Evolutionary conservation across 805 yeast species (phyloP).

Genomic region (Lachancea meyersii): DNA sequence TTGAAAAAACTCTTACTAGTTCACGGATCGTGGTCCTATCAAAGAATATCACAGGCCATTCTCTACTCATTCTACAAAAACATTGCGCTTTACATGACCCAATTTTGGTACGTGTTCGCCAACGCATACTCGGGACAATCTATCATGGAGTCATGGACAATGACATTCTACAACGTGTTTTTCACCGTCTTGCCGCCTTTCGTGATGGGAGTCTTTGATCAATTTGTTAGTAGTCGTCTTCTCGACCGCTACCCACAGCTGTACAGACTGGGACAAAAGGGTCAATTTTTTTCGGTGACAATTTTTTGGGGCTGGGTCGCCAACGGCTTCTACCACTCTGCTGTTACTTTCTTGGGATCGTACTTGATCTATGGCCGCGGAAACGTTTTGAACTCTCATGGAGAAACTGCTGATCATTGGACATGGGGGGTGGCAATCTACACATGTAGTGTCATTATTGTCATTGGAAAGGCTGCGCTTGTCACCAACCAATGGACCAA

Average conservation of each 20-base stretch:
- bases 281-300: conserved; percentile 80
- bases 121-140: conserved; percentile 95
- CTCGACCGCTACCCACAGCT: conserved; percentile 88
- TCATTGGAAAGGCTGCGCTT: conserved; percentile 90
- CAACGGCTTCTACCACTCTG: conserved; percentile 93
- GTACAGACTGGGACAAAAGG: conserved; percentile 83
- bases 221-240: conserved; percentile 84
- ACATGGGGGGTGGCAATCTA: conserved; percentile 88
- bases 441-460: conserved; percentile 81
- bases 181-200: conserved; percentile 95
- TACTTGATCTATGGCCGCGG: conserved; percentile 64
- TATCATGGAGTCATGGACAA: conserved; percentile 94
- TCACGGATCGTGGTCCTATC: conserved; percentile 98
- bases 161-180: conserved; percentile 89
- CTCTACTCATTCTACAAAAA: conserved; percentile 94
- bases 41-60: conserved; percentile 86
- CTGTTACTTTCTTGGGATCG: conserved; percentile 70
- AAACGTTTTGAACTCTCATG: conserved; percentile 51
- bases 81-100: conserved; percentile 93
- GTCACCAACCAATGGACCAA: conserved; percentile 93
- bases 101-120: conserved; percentile 93
- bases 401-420: conserved; percentile 82
- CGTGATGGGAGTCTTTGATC: conserved; percentile 94
- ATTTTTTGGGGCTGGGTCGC: conserved; percentile 97
- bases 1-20: conserved; percentile 77